These are phyloP conservation scores for Castanospermum australe DNA, from an alignment of 306 rosid genomes.

Conservation along the genomic window DNA sequence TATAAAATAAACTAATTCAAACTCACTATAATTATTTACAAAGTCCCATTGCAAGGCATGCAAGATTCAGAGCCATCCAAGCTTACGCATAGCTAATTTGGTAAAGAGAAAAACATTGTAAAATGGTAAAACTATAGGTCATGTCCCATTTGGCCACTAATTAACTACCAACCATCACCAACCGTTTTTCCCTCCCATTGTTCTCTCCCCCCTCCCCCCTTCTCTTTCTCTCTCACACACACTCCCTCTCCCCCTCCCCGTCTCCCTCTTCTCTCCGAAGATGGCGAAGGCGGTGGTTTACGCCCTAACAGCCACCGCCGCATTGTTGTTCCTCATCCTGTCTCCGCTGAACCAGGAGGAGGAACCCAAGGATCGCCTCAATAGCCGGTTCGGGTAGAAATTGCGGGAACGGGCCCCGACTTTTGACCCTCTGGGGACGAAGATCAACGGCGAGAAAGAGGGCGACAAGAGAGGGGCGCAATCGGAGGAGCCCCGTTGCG, in stretches of 20 bases:
- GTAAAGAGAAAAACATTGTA: slow-evolving; percentile 7
- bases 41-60: not conserved
- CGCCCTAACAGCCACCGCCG: slow-evolving; percentile 55
- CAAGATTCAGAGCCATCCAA: slow-evolving; percentile 2
- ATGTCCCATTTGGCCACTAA: not conserved
- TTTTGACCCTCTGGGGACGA: slow-evolving; percentile 53
- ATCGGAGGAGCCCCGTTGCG: not conserved
- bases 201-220: not conserved
- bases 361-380: not conserved
- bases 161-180: slow-evolving; percentile 36
- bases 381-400: slow-evolving; percentile 60
- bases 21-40: not conserved
- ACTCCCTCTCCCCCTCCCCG: not conserved
- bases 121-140: not conserved
- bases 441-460: slow-evolving; percentile 31
- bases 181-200: slow-evolving; percentile 30
- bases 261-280: not conserved
- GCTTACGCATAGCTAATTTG: not conserved
- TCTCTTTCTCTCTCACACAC: not conserved
- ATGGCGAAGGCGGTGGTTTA: slow-evolving; percentile 83
- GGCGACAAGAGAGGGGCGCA: slow-evolving; percentile 3
- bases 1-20: too few species aligned
- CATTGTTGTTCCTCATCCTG: slow-evolving; percentile 32
- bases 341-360: slow-evolving; percentile 14
- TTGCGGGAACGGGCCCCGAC: slow-evolving; percentile 5